A percentile compares a stretch with the other conserved stretches of the same genome.
Evolutionary conservation across 2,329 filamentous ascomycete genomes (phyloP).

Genomic region (Neopestalotiopsis rosae): DNA sequence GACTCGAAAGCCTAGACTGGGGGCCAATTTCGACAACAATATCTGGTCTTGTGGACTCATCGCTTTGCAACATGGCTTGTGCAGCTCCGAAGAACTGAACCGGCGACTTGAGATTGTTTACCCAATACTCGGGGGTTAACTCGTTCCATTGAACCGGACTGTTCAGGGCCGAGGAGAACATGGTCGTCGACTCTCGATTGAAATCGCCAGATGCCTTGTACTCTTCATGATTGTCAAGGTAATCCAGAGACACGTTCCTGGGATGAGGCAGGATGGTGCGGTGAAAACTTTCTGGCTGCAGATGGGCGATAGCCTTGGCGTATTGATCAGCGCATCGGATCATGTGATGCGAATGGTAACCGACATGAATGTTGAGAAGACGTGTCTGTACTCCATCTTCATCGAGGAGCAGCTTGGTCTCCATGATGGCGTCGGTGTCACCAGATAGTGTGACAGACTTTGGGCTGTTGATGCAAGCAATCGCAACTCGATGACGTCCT

Average conservation of each 20-base stretch:
- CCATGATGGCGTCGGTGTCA: slow-evolving; percentile 24
- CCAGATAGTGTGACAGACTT: slow-evolving; percentile 30
- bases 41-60: slow-evolving; percentile 21
- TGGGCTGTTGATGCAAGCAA: slow-evolving; percentile 33
- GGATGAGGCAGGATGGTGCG: slow-evolving; percentile 22
- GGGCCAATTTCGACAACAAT: slow-evolving; percentile 32
- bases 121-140: slow-evolving; percentile 30
- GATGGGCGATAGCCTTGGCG: slow-evolving; percentile 27
- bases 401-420: slow-evolving; percentile 23
- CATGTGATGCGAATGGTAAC: slow-evolving; percentile 42
- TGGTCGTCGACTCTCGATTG: slow-evolving; percentile 19
- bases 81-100: slow-evolving; percentile 30
- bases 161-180: slow-evolving; percentile 32
- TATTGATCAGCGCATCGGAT: slow-evolving; percentile 31
- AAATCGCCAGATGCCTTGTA: not conserved
- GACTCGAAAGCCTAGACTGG: slow-evolving; percentile 29
- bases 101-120: slow-evolving; percentile 30
- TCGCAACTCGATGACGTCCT: slow-evolving; percentile 17
- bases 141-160: slow-evolving; percentile 22
- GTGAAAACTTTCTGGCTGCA: slow-evolving; percentile 23
- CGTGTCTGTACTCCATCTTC: slow-evolving; percentile 25
- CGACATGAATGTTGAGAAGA: slow-evolving; percentile 25
- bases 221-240: not conserved
- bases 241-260: slow-evolving; percentile 14
- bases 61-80: slow-evolving; percentile 20